Base-by-base conservation (phyloP, 352 stramenopile species). In the Phytophthora hibernalis region DNA sequence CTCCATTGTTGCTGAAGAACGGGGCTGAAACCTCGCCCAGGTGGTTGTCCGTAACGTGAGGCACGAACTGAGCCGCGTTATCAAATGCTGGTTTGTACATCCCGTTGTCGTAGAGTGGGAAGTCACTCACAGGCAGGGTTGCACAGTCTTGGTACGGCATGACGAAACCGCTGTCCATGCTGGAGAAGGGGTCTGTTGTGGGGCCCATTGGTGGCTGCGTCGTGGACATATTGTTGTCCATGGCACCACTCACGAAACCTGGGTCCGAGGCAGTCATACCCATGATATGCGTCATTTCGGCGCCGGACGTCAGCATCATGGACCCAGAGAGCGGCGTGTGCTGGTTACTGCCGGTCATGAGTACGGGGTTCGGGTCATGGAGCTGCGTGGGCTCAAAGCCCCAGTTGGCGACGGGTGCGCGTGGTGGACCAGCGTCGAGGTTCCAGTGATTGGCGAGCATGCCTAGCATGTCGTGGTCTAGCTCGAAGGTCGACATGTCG, bases 401-500 rank as follows among this genome's bases (percentile, higher is more conserved):
- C 69, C 69, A 77, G 13, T 65, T 62, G 8, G 28, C 52, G 9
- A 35, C 38, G 5, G 57, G 28, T 11, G 48, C 35, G 7, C 33
- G 54, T 4, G 62, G 51, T 16, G 62, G 69, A 2, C 50, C 64
- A 15, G 45, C 42, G 31, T 65, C 74, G 43, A 77, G 64, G 50
- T 65, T n/a, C n/a, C n/a, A n/a, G n/a, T n/a, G n/a, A n/a, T n/a
- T 68, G 35, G 56, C 47, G 15, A 77, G 70, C 65, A 77, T 77
- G 18, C 65, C 56, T 60, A 74, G 71, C 70, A 77, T 77, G 28
- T 72, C 65, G 22, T 35, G 70, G 22, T 77, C 70, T 24, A 77
- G 52, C 54, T 71, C 69, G 63, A 54, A 65, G 40, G 24, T 16
- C 20, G 63, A 38, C 58, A 61, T 57, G n/a, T 49, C 50, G 1